These are phyloP conservation scores for Stereum hirsutum DNA, from an alignment of 1,284 basidiomycete genomes.

Conservation along the genomic window DNA sequence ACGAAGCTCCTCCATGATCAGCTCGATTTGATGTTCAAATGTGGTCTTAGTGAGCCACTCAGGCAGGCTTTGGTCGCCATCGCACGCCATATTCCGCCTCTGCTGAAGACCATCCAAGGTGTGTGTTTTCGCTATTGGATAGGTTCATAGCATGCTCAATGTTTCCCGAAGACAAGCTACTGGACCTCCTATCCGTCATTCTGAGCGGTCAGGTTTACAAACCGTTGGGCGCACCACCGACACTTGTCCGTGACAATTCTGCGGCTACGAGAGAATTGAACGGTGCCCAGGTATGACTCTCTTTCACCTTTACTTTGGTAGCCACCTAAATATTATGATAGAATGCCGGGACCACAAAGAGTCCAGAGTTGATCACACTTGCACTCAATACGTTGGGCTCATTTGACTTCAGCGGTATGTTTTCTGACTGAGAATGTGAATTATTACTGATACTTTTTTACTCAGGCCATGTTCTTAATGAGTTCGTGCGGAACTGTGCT, in stretches of 20 bases:
- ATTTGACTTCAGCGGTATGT: constrained; percentile 88
- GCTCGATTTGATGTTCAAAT: constrained; percentile 94
- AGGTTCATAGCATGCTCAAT: background rate
- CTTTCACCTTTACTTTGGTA: background rate
- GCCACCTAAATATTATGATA: constrained; percentile 14
- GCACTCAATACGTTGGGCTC: constrained; percentile 85
- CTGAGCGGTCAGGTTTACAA: constrained; percentile 81
- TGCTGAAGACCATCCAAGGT: constrained; percentile 92
- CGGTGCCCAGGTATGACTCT: constrained; percentile 38
- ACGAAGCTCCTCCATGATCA: constrained; percentile 96
- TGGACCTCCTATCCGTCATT: constrained; percentile 77
- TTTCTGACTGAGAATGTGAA: background rate
- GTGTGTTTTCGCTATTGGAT: constrained; percentile 9
- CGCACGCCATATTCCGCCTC: constrained; percentile 82
- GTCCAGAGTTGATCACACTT: constrained; percentile 72
- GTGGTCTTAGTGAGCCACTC: constrained; percentile 87
- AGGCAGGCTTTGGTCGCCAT: constrained; percentile 83
- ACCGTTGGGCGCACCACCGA: constrained; percentile 72
- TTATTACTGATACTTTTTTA: background rate
- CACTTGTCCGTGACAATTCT: constrained; percentile 44
- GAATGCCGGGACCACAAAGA: constrained; percentile 43
- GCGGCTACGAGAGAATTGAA: constrained; percentile 47
- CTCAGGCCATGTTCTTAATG: constrained; percentile 86
- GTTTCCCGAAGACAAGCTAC: constrained; percentile 60
- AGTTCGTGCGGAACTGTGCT: constrained; percentile 91